Conservation (phyloP, 345 rosid genomes). For the Passiflora organensis region DNA sequence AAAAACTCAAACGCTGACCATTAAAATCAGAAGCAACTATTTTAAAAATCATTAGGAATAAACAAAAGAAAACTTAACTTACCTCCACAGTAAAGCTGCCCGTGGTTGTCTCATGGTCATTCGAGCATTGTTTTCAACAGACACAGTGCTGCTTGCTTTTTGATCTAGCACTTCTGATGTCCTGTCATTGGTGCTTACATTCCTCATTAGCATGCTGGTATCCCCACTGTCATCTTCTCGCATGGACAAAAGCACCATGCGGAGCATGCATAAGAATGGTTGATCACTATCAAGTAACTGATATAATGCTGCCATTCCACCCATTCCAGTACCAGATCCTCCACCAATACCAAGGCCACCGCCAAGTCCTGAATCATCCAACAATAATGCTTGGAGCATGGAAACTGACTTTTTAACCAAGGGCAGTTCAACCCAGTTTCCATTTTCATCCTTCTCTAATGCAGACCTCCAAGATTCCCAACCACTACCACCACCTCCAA, state of each 20-base stretch:
- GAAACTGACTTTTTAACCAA: conserved; percentile 87
- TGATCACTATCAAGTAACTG: conserved; percentile 97
- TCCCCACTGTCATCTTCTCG: conserved; percentile 92
- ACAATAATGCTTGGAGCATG: conserved; percentile 93
- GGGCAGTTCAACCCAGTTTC: conserved; percentile 95
- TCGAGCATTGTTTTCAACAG: conserved; percentile 49
- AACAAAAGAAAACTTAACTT: conserved; percentile 16
- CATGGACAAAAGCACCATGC: conserved; percentile 96
- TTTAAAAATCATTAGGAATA: too few relatives aligned
- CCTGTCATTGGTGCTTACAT: conserved; percentile 46
- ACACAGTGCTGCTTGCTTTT: conserved; percentile 34
- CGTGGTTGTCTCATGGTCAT: conserved; percentile 60
- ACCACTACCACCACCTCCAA: conserved; percentile 97
- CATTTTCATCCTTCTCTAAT: conserved; percentile 85
- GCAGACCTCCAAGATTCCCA: conserved; percentile 80
- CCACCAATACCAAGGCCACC: conserved; percentile 99
- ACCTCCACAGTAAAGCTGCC: conserved; percentile 97
- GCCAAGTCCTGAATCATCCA: conserved; percentile 97
- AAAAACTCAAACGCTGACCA: background rate
- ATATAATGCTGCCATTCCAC: conserved; percentile 96
- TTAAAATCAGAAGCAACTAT: conserved; percentile 3
- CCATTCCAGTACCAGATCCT: conserved; percentile 99
- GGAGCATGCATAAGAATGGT: conserved; percentile 98
- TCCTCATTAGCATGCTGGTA: conserved; percentile 64
- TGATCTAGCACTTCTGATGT: conserved; percentile 41